Conservation (phyloP, 371 early-diverging fungal species). For the Rhizopus stolonifer region DNA sequence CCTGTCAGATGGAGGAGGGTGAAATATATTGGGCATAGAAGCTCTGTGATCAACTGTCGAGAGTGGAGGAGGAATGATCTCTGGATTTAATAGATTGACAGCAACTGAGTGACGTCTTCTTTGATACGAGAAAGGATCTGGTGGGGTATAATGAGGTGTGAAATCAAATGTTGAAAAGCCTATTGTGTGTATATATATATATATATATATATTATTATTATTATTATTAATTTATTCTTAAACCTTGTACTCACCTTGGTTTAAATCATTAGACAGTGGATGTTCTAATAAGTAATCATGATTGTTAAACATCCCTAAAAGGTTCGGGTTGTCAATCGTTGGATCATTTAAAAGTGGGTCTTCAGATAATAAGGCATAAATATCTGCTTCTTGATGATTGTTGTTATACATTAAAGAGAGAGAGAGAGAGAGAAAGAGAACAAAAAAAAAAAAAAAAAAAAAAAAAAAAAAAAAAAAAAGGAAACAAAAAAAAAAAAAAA, state of each 20-base stretch:
- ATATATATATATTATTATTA: neutral
- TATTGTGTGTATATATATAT: too few relatives aligned
- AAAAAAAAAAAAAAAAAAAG: constrained; percentile 4
- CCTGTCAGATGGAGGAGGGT: neutral
- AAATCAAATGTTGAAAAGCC: constrained; percentile 14
- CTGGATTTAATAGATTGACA: neutral
- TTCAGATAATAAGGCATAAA: constrained; percentile 16
- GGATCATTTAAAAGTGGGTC: constrained; percentile 11
- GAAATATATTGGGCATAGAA: constrained; percentile 28
- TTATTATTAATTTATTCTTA: constrained; percentile 2
- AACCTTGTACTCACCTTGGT: constrained; percentile 17
- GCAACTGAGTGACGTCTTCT: constrained; percentile 15
- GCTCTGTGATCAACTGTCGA: constrained; percentile 16
- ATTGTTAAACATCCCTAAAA: constrained; percentile 18
- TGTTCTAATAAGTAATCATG: constrained; percentile 4
- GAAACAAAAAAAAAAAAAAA: neutral
- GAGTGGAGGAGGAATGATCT: neutral
- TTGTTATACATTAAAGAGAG: neutral
- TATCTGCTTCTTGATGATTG: neutral
- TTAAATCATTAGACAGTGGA: constrained; percentile 7
- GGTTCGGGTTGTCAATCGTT: constrained; percentile 15
- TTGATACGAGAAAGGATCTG: neutral
- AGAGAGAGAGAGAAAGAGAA: constrained; percentile 1
- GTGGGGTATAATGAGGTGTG: constrained; percentile 16
- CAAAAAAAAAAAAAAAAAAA: constrained; percentile 9